Conservation (phyloP, 2,329 filamentous ascomycete species). For the Fusarium clavum region DNA sequence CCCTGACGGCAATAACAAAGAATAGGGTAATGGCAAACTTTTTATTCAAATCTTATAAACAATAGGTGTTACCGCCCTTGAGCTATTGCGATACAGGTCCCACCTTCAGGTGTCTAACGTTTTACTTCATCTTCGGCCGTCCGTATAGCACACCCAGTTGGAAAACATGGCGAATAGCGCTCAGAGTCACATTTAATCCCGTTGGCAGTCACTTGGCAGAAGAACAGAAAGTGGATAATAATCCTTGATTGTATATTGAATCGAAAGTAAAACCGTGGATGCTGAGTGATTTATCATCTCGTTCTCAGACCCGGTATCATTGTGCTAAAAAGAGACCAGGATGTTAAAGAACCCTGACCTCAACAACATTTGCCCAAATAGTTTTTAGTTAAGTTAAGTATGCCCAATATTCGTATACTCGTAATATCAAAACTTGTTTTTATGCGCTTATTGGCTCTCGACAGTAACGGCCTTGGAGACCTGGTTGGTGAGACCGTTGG, state of each 20-base stretch:
- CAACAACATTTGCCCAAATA: neutral
- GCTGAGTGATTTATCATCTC: conserved; percentile 39
- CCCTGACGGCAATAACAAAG: no score
- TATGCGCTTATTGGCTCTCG: conserved; percentile 7
- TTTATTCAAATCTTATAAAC: no score
- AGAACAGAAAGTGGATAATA: neutral
- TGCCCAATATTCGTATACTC: conserved; percentile 8
- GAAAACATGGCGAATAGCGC: no score
- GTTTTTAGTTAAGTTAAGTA: neutral
- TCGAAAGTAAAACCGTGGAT: conserved; percentile 29
- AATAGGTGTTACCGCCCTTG: no score
- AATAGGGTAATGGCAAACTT: no score
- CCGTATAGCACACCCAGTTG: no score
- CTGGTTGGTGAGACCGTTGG: conserved; percentile 13
- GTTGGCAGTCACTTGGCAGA: neutral
- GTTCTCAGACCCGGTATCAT: conserved; percentile 34
- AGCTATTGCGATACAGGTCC: no score
- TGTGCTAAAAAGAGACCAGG: neutral
- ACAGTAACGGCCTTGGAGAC: conserved; percentile 31
- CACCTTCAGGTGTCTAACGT: no score
- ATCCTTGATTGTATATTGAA: conserved; percentile 26
- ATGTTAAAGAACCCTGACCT: neutral
- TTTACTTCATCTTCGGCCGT: no score
- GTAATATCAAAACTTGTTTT: neutral
- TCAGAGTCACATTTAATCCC: rapidly evolving